Base-by-base conservation (phyloP, 352 stramenopile genomes). In the Globisporangium carolinianum region DNA sequence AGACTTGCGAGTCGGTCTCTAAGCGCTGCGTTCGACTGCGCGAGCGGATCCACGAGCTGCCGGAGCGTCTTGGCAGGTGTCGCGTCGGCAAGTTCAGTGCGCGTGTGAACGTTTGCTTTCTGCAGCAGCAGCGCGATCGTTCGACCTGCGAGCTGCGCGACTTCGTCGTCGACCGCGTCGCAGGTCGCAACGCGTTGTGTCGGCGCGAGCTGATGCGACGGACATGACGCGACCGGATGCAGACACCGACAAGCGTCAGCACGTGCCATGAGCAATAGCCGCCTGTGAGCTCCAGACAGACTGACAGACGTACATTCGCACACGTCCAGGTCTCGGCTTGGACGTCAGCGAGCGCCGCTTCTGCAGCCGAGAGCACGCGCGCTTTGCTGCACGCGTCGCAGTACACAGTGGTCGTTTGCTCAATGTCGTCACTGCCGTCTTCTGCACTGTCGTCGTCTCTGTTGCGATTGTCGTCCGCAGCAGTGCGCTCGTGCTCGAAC, bases 381-480 rank as follows among this genome's bases (percentile, higher is more conserved):
- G 79, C 81, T 62, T 95, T 95, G 60, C 74, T 75, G 60, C 85
- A 95, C n/a, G 46, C 51, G 63, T 95, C 85, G 42, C 85, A 95
- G 54, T 90, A 87, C 12, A 91, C 77, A 0, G 85, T 93, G 6
- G 69, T 86, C 17, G 73, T 81, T 55, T 76, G 68, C 45, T 89
- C 79, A 4, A 87, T 47, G 5, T 83, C 73, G 0, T 87, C 70
- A 1, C 65, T 70, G 15, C 86, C 62, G 1, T 36, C 74, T 38
- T 81, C 59, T 24, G 68, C 53, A 1, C 60, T 49, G 7, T 72
- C 63, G 11, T 43, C 58, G 46, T 50, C 14, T 45, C 11, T 37
- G n/a, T 37, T 43, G 17, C 41, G 17, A 32, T 32, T 32, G 24
- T 55, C 45, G 15, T 50, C n/a, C 15, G 0, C 51, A 32, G 12